A percentile compares a stretch with the other conserved stretches of the same genome.
These are phyloP conservation scores for Pseudogymnoascus sp. DNA, from an alignment of 2,329 filamentous ascomycete species.

Conservation along the genomic window DNA sequence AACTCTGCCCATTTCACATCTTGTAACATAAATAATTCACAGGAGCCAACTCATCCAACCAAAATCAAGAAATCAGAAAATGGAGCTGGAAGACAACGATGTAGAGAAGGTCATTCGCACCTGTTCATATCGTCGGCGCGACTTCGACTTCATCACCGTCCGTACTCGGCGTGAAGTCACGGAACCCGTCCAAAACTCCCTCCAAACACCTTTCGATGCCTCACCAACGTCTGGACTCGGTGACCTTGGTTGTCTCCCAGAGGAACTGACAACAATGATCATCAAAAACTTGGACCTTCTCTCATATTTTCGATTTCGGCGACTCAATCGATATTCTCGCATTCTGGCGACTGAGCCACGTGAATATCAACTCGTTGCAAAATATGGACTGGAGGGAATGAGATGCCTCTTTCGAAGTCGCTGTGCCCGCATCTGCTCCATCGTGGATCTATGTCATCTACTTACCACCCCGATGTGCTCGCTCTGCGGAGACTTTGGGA, in stretches of 20 bases:
- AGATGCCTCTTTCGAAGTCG: background rate
- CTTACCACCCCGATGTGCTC: background rate
- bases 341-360: background rate
- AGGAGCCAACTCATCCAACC: background rate
- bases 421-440: background rate
- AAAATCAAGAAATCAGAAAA: background rate
- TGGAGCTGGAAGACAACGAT: background rate
- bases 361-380: background rate
- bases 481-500: background rate
- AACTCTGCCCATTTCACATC: background rate
- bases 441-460: background rate
- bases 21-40: background rate
- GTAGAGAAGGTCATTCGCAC: background rate
- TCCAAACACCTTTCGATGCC: background rate
- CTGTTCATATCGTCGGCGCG: background rate
- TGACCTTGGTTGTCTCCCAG: background rate
- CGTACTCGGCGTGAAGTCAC: background rate
- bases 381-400: background rate
- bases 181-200: background rate
- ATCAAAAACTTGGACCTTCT: background rate
- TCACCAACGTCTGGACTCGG: background rate
- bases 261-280: background rate
- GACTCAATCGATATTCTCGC: background rate
- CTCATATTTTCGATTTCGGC: background rate
- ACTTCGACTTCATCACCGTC: background rate